Evolutionary conservation across 208 protist species (phyloP).

Genomic region (Leishmania amazonensis): DNA sequence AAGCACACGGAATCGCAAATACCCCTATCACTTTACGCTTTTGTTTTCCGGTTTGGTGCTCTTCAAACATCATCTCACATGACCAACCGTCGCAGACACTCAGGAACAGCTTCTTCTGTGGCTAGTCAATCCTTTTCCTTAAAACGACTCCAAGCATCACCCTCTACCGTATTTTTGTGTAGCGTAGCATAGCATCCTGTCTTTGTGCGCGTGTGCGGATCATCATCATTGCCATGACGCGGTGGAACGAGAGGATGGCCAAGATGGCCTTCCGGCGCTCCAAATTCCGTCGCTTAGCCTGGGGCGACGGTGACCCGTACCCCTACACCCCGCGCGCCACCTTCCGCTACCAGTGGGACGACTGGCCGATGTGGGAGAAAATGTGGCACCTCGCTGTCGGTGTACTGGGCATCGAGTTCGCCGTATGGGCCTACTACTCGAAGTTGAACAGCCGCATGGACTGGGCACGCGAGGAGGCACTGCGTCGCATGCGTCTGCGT

Average conservation of each 20-base stretch:
- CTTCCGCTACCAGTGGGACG: slow-evolving; percentile 91
- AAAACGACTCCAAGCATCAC: background rate
- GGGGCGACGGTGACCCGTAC: slow-evolving; percentile 90
- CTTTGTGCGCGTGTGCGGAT: background rate
- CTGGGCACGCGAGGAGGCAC: slow-evolving; percentile 89
- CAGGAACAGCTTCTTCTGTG: background rate
- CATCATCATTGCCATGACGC: slow-evolving; percentile 37
- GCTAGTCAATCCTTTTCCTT: background rate
- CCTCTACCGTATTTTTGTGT: background rate
- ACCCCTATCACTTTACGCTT: background rate
- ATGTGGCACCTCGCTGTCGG: slow-evolving; percentile 68
- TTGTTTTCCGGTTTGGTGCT: too few species aligned
- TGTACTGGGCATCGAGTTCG: slow-evolving; percentile 73
- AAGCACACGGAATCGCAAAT: background rate
- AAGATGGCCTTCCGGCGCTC: slow-evolving; percentile 89
- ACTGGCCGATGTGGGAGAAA: slow-evolving; percentile 87
- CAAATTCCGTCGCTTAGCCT: slow-evolving; percentile 88
- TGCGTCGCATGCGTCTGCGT: slow-evolving; percentile 88
- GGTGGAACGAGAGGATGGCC: slow-evolving; percentile 92
- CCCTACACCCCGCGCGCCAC: slow-evolving; percentile 89
- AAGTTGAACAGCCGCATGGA: slow-evolving; percentile 86
- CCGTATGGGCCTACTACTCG: slow-evolving; percentile 84
- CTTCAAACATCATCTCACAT: too few species aligned
- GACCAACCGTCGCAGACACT: background rate
- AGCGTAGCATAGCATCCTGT: background rate